Percentiles rank a stretch among this genome's conserved stretches.
phyloP scores from a whole-genome alignment of 2,329 filamentous ascomycete species.

The Fusarium verrucosum region DNA sequence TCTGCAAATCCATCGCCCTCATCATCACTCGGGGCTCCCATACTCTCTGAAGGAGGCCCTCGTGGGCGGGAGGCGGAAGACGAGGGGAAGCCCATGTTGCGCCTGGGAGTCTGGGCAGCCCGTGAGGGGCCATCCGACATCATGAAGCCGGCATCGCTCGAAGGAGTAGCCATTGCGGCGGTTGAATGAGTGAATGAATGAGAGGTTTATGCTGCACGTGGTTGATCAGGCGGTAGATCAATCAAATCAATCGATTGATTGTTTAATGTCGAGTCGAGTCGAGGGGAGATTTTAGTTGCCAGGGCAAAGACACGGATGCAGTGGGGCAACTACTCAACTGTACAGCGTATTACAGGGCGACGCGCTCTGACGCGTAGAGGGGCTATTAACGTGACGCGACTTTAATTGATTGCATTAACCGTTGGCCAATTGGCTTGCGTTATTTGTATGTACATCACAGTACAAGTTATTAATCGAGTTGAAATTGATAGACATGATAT shows the following conservation, averaged over 20 bases:
- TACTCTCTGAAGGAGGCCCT: conserved; percentile 70
- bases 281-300: conserved; percentile 39
- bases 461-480: neutral
- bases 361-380: conserved; percentile 48
- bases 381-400: conserved; percentile 45
- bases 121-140: conserved; percentile 66
- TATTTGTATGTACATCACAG: neutral
- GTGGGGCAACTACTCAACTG: conserved; percentile 16
- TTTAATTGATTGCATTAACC: conserved; percentile 53
- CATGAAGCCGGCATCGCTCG: conserved; percentile 63
- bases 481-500: neutral
- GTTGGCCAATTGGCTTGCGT: neutral
- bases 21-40: conserved; percentile 69
- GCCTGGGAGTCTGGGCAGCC: conserved; percentile 55
- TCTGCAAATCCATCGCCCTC: conserved; percentile 71
- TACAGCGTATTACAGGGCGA: conserved; percentile 10
- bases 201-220: neutral
- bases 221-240: neutral
- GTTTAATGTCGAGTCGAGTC: conserved; percentile 34
- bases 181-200: neutral
- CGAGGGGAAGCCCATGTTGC: conserved; percentile 56
- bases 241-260: conserved; percentile 5
- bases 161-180: conserved; percentile 58
- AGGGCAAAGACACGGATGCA: conserved; percentile 32
- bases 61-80: conserved; percentile 64